Percentiles rank a stretch among this genome's conserved stretches.
Conservation (phyloP, 148 eudicot species). For the Cornus suecica region DNA sequence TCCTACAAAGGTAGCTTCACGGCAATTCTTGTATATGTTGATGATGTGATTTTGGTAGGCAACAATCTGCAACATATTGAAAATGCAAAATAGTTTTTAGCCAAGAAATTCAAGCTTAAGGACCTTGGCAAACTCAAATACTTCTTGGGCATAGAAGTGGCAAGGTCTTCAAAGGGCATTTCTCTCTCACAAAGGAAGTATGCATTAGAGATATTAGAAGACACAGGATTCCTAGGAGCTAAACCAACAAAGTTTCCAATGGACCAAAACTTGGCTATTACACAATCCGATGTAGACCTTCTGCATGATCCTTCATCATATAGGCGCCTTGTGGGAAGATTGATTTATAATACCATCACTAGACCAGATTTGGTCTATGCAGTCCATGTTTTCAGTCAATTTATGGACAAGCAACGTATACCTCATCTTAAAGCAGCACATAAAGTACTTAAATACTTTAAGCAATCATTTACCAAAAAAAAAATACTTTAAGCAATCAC, state of each 20-base stretch:
- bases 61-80: background rate
- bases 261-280: background rate
- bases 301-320: background rate
- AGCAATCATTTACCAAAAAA: background rate
- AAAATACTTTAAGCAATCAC: too few relatives aligned
- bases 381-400: background rate
- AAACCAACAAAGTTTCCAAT: background rate
- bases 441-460: background rate
- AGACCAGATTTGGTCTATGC: background rate
- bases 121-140: constrained; percentile 3
- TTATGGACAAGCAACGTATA: background rate
- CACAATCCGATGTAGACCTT: background rate
- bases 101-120: background rate
- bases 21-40: constrained; percentile 10
- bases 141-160: constrained; percentile 6
- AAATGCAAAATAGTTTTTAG: background rate
- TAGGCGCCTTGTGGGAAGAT: background rate
- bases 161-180: background rate
- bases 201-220: constrained; percentile 1
- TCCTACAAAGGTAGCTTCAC: background rate
- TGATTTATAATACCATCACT: background rate
- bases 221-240: background rate
- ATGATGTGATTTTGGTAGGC: constrained; percentile 12
- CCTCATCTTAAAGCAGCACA: constrained; percentile 10
- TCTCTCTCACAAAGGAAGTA: background rate